Percentiles rank a stretch among this genome's conserved stretches.
These are phyloP conservation scores for Clavulina sp. DNA, from an alignment of 768 basidiomycete genomes.

Conservation along the genomic window DNA sequence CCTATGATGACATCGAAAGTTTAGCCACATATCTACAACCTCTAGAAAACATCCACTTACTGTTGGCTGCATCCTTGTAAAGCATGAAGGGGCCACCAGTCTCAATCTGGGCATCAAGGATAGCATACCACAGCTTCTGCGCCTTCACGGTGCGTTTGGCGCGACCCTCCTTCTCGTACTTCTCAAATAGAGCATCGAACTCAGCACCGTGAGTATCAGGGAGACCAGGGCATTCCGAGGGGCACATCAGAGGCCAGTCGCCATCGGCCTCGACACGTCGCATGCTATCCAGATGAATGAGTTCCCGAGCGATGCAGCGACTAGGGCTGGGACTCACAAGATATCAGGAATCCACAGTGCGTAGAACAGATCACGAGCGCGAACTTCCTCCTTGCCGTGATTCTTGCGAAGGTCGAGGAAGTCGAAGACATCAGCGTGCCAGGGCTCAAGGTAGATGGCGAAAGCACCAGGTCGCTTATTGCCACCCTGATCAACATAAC, in stretches of 20 bases:
- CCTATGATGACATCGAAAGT: constrained; percentile 24
- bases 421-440: constrained; percentile 95
- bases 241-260: constrained; percentile 95
- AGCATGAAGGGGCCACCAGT: constrained; percentile 99
- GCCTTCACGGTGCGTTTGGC: constrained; percentile 73
- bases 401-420: constrained; percentile 98
- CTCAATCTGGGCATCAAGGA: constrained; percentile 93
- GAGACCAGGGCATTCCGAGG: constrained; percentile 83
- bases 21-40: not conserved
- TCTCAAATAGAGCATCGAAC: constrained; percentile 71
- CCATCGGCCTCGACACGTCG: constrained; percentile 80
- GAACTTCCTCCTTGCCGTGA: constrained; percentile 94
- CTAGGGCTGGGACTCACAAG: constrained; percentile 39
- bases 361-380: constrained; percentile 93
- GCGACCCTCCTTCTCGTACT: constrained; percentile 81
- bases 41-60: constrained; percentile 29
- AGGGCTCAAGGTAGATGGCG: constrained; percentile 95
- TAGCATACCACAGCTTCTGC: constrained; percentile 97
- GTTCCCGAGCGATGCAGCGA: not conserved
- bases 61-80: constrained; percentile 92
- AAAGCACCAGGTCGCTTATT: constrained; percentile 99
- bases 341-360: constrained; percentile 96
- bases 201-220: constrained; percentile 79
- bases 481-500: constrained; percentile 97
- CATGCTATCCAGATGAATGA: constrained; percentile 47